Evolutionary conservation across 768 basidiomycete species (phyloP), one percentile per base, ranked within the genome.

Genomic region (Trametes maxima): DNA sequence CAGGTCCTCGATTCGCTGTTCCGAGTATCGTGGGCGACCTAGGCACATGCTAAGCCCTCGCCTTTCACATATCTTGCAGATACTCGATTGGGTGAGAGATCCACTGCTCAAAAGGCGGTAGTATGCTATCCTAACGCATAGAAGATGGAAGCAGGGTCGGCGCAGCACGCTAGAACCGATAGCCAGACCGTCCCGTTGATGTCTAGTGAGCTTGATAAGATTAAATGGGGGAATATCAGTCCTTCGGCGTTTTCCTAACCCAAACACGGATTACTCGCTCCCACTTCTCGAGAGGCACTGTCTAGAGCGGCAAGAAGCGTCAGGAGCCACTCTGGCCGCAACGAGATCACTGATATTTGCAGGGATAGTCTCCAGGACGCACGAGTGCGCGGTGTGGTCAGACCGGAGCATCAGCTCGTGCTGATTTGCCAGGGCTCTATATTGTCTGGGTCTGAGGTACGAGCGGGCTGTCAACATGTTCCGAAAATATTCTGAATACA

Each of bases 381-480:
- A 35, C 12, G 42, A 33, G 28, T 50, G 48, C 48, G 57, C 57
- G 21, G 57, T 58, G 19, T 12, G 28, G 28, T 19, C 25, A 49
- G 25, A 39, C 16, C 43, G 48, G 44, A 33, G 21, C 56, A 63
- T 63, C 56, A 58, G 40, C 62, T 54, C 61, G 51, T 58, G 62
- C 62, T 63, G 62, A 63, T 63, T 22, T 54, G 40, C 47, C 24
- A 28, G 28, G 39, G 24, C 11, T 17, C 21, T 2, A 22, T 37
- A 44, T 21, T 8, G 40, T 14, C 39, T 33, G 25, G 17, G 33
- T 25, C n/a, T 57, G 37, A 7, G 42, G 56, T 37, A 25, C 22
- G 37, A 28, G 42, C n/a, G 28, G 28, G 24, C 2, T 39, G 24
- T 40, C 4, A 36, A 35, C 8, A 36, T 12, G 39, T 8, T 19